Conservation (phyloP, 768 basidiomycete genomes). For the Psilocybe azurescens region DNA sequence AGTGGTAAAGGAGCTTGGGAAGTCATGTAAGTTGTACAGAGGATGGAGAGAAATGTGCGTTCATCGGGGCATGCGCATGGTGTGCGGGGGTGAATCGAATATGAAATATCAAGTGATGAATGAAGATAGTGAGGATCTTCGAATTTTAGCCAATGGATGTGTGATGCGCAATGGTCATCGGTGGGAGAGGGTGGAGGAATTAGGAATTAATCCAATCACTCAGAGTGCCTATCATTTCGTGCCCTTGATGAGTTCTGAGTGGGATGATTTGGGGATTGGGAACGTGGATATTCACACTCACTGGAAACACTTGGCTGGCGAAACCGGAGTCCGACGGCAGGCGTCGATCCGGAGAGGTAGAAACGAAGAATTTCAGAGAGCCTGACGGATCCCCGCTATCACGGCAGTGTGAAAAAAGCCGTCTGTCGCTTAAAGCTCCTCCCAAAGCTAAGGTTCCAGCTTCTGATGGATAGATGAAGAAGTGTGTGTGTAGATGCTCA, state of each 20-base stretch:
- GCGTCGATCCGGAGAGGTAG: constrained; percentile 48
- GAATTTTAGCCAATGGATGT: constrained; percentile 2
- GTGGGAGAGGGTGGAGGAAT: constrained; percentile 12
- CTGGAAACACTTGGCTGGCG: constrained; percentile 19
- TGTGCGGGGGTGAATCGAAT: constrained; percentile 8
- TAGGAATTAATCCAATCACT: constrained; percentile 18
- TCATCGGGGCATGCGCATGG: constrained; percentile 5
- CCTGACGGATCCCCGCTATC: constrained; percentile 52
- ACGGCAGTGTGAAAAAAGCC: constrained; percentile 46
- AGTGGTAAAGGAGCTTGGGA: constrained; percentile 2
- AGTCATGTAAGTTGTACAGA: constrained; percentile 6
- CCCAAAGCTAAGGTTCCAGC: constrained; percentile 50
- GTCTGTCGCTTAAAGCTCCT: constrained; percentile 42
- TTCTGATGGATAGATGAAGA: constrained; percentile 53
- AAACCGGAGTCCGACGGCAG: constrained; percentile 29
- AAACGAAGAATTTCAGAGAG: constrained; percentile 56
- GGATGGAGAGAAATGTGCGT: neutral
- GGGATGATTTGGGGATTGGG: constrained; percentile 17
- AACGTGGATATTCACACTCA: constrained; percentile 17
- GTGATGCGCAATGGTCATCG: constrained; percentile 8
- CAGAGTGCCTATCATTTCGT: constrained; percentile 25
- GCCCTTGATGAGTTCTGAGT: constrained; percentile 23
- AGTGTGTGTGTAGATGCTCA: constrained; percentile 42
- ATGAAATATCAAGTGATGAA: constrained; percentile 3
- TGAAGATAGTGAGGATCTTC: constrained; percentile 11